Conservation (phyloP, 805 yeast species). For the Candida koratica region DNA sequence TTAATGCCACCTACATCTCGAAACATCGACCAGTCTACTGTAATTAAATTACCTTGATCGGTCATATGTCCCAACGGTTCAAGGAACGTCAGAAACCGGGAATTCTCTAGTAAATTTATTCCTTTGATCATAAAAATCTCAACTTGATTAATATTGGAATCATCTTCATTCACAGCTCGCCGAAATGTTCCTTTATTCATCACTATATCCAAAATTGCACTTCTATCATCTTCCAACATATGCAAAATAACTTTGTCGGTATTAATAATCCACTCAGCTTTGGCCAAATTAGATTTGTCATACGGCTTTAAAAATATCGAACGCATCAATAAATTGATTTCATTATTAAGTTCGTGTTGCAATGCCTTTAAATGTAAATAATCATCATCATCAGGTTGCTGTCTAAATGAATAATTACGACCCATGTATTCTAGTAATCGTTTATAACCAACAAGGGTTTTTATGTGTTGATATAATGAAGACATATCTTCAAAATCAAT, state of each 20-base stretch:
- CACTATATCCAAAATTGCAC: constrained; percentile 36
- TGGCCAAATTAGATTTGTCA: constrained; percentile 18
- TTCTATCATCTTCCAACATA: constrained; percentile 38
- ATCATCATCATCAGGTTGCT: constrained; percentile 47
- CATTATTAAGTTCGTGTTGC: constrained; percentile 31
- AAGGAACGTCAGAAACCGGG: constrained; percentile 31
- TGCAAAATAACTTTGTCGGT: constrained; percentile 39
- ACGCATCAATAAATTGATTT: constrained; percentile 33
- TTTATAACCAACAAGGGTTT: constrained; percentile 47
- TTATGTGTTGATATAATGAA: constrained; percentile 46
- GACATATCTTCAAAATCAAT: constrained; percentile 63
- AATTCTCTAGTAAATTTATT: constrained; percentile 29
- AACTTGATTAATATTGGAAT: constrained; percentile 36
- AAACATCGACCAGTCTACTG: constrained; percentile 41
- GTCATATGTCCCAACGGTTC: constrained; percentile 22
- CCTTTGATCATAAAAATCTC: constrained; percentile 38
- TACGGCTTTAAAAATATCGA: constrained; percentile 28
- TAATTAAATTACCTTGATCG: constrained; percentile 20
- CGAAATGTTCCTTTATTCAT: constrained; percentile 32
- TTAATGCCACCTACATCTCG: constrained; percentile 41
- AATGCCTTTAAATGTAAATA: constrained; percentile 33
- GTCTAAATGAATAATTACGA: constrained; percentile 47
- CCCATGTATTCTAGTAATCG: constrained; percentile 38
- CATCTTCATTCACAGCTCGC: constrained; percentile 36
- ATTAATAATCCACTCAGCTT: constrained; percentile 33